phyloP scores from a whole-genome alignment of 495 filamentous ascomycete species.

The Penicillium angulare region DNA sequence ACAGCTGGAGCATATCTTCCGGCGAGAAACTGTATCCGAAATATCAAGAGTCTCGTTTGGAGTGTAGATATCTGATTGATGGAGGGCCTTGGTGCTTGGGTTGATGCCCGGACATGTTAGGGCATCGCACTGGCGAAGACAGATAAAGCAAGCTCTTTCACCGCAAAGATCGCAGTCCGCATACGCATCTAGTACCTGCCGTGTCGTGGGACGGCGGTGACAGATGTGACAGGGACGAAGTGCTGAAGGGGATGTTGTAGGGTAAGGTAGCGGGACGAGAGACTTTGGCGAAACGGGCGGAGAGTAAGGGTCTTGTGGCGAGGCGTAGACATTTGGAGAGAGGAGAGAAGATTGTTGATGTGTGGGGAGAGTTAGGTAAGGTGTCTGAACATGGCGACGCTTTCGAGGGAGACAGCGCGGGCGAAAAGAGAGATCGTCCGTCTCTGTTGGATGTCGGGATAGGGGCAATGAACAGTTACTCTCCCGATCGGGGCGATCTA shows the following conservation, averaged over 20 bases:
- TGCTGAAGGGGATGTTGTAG: constrained; percentile 26
- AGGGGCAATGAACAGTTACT: constrained; percentile 10
- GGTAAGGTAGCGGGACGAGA: constrained; percentile 24
- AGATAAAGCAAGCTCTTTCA: constrained; percentile 51
- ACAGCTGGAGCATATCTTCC: constrained; percentile 43
- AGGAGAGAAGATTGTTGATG: constrained; percentile 21
- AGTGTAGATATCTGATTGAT: constrained; percentile 2
- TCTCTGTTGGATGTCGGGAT: constrained; percentile 17
- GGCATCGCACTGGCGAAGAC: constrained; percentile 48
- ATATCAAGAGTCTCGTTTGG: constrained; percentile 4
- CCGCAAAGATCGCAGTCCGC: constrained; percentile 50
- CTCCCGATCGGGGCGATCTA: constrained; percentile 19
- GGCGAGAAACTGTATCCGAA: constrained; percentile 2
- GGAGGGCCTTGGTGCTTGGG: background rate
- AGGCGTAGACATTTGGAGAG: constrained; percentile 23
- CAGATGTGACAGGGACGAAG: constrained; percentile 53
- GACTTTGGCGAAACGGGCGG: constrained; percentile 39
- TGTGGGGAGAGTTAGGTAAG: constrained; percentile 14
- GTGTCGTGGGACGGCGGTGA: constrained; percentile 45
- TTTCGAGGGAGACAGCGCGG: constrained; percentile 36
- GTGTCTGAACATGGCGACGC: constrained; percentile 31
- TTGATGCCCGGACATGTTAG: constrained; percentile 22
- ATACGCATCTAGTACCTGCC: constrained; percentile 47
- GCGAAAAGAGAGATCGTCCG: constrained; percentile 19
- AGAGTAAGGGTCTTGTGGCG: constrained; percentile 25